Percentiles rank a stretch among this genome's conserved stretches.
Conservation (phyloP, 139 green algal genomes). For the Gonium pectorale region DNA sequence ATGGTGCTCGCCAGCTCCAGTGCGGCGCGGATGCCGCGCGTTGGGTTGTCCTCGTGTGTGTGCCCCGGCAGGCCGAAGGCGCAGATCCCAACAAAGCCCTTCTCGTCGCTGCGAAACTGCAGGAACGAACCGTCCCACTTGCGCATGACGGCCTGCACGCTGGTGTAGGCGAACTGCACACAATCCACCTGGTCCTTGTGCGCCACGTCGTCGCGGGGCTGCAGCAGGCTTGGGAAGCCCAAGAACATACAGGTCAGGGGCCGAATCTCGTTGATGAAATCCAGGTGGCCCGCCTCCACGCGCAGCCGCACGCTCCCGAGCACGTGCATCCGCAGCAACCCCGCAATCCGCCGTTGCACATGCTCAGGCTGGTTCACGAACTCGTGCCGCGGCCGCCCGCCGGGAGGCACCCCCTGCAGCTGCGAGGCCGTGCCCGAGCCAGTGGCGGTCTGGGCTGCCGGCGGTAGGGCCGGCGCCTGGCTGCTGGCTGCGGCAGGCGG, state of each 20-base stretch:
- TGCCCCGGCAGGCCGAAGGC: constrained; percentile 83
- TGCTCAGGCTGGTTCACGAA: constrained; percentile 50
- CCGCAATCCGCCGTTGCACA: constrained; percentile 60
- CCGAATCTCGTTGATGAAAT: constrained; percentile 87
- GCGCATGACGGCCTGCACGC: constrained; percentile 79
- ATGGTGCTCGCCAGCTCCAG: constrained; percentile 58
- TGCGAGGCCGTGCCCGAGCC: too few species aligned
- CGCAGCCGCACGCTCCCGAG: constrained; percentile 74
- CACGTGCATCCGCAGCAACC: constrained; percentile 81
- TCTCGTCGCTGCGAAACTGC: constrained; percentile 91
- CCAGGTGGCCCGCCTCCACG: constrained; percentile 79
- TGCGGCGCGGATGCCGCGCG: constrained; percentile 67
- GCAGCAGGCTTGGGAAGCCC: constrained; percentile 83
- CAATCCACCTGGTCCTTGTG: constrained; percentile 51
- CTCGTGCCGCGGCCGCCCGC: constrained; percentile 44
- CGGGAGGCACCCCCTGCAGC: too few species aligned
- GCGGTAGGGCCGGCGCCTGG: too few species aligned
- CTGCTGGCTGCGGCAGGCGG: too few species aligned
- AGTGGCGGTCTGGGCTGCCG: too few species aligned
- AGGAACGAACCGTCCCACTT: constrained; percentile 79
- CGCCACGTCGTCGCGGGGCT: constrained; percentile 24
- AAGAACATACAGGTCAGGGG: constrained; percentile 86
- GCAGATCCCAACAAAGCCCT: constrained; percentile 89
- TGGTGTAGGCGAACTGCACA: constrained; percentile 68
- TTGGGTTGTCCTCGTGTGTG: constrained; percentile 75